Evolutionary conservation across 257 asterid genomes (phyloP).

Genomic region (Euphrasia confusa): DNA sequence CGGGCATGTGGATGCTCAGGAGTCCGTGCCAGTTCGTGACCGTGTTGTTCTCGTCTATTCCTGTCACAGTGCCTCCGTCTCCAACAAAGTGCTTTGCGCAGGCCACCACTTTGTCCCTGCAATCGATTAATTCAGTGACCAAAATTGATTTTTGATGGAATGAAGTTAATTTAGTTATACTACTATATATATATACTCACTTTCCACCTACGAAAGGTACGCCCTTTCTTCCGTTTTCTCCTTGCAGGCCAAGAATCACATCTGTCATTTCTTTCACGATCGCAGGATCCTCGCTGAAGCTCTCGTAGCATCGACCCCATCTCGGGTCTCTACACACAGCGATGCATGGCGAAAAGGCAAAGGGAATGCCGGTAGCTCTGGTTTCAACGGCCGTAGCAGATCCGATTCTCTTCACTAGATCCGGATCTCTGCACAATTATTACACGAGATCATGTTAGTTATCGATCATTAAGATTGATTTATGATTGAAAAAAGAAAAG

Average conservation of each 20-base stretch:
- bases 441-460: neutral
- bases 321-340: conserved; percentile 31
- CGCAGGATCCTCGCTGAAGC: conserved; percentile 25
- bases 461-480: no score
- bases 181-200: conserved; percentile 12
- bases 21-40: conserved; percentile 2
- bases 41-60: conserved; percentile 15
- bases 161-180: no score
- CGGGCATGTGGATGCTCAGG: conserved; percentile 23
- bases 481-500: neutral
- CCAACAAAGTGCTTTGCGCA: conserved; percentile 16
- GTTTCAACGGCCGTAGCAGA: conserved; percentile 27
- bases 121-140: no score
- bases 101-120: conserved; percentile 15
- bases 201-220: conserved; percentile 26
- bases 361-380: conserved; percentile 32
- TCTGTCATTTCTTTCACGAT: conserved; percentile 28
- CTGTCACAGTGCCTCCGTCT: conserved; percentile 4
- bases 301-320: conserved; percentile 33
- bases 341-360: conserved; percentile 27
- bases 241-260: conserved; percentile 25
- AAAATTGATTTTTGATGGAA: no score
- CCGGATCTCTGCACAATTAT: conserved; percentile 23
- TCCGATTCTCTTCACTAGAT: conserved; percentile 23
- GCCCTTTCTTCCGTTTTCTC: conserved; percentile 20